A percentile compares a stretch with the other conserved stretches of the same genome.
Evolutionary conservation across 1,139 yeast species (phyloP).

Genomic region (Lodderomyces elongisporus): DNA sequence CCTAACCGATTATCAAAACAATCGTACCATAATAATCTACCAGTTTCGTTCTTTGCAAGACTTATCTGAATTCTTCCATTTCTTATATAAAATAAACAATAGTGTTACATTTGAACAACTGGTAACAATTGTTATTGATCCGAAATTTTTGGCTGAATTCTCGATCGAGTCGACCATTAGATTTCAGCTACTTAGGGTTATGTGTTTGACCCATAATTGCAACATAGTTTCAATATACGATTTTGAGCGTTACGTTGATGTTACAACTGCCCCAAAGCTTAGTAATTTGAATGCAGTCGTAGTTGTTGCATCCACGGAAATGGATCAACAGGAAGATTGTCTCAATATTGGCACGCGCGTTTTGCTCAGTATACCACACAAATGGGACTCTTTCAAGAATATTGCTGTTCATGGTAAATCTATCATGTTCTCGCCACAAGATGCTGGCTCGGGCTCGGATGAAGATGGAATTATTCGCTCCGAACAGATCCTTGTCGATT

Average conservation of each 20-base stretch:
- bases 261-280: no score
- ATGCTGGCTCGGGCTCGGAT: no score
- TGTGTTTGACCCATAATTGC: conserved; percentile 40
- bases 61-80: neutral
- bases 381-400: conserved; percentile 49
- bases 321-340: neutral
- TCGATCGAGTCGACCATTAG: conserved; percentile 20
- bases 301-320: neutral
- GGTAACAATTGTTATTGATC: conserved; percentile 17
- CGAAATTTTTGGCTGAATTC: conserved; percentile 10
- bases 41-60: conserved; percentile 2
- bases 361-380: conserved; percentile 39
- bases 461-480: conserved; percentile 11
- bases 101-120: conserved; percentile 5
- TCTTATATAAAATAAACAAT: neutral
- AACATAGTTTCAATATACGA: conserved; percentile 6
- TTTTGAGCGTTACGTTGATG: neutral
- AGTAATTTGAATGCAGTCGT: conserved; percentile 10
- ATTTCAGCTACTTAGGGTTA: conserved; percentile 52
- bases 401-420: conserved; percentile 41
- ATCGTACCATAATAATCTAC: conserved; percentile 1
- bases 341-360: no score
- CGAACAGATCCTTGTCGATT: no score
- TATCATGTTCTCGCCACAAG: conserved; percentile 14
- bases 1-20: conserved; percentile 9